These are phyloP conservation scores for Euphorbia tirucalli DNA, from an alignment of 345 rosid genomes.

Conservation along the genomic window DNA sequence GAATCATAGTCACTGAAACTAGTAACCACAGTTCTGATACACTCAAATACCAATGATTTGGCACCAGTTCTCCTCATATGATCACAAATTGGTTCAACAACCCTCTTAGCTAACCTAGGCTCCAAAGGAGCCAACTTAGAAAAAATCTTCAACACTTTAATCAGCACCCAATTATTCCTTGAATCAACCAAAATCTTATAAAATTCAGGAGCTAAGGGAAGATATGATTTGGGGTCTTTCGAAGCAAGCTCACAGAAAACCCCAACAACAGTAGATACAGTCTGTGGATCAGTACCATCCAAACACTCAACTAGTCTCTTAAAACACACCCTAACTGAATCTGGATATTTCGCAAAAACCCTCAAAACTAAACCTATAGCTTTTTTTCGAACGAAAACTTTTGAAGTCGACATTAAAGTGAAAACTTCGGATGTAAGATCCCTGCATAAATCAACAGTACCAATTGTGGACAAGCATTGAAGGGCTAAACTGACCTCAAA, in stretches of 20 bases:
- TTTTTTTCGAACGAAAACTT: constrained; percentile 62
- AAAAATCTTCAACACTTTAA: constrained; percentile 84
- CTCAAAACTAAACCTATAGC: constrained; percentile 70
- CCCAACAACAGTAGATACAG: constrained; percentile 67
- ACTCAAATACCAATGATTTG: constrained; percentile 83
- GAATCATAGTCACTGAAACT: constrained; percentile 82
- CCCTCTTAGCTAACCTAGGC: constrained; percentile 75
- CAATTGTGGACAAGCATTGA: constrained; percentile 71
- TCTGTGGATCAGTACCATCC: constrained; percentile 63
- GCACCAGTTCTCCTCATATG: constrained; percentile 81
- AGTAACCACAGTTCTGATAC: constrained; percentile 72
- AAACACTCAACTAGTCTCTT: constrained; percentile 89
- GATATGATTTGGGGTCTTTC: constrained; percentile 68
- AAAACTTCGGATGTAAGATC: constrained; percentile 86
- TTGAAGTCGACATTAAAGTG: constrained; percentile 64
- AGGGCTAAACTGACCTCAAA: constrained; percentile 82
- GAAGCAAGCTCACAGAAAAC: constrained; percentile 77
- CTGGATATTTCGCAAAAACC: constrained; percentile 85
- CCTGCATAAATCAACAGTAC: constrained; percentile 76
- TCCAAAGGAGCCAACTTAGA: constrained; percentile 70
- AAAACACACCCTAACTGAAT: constrained; percentile 82
- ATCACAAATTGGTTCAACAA: constrained; percentile 84
- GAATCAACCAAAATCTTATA: constrained; percentile 80
- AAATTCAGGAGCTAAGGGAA: constrained; percentile 88
- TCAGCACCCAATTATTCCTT: constrained; percentile 84